Base-by-base conservation (phyloP, 129 eudicot species). In the Dittrichia graveolens region DNA sequence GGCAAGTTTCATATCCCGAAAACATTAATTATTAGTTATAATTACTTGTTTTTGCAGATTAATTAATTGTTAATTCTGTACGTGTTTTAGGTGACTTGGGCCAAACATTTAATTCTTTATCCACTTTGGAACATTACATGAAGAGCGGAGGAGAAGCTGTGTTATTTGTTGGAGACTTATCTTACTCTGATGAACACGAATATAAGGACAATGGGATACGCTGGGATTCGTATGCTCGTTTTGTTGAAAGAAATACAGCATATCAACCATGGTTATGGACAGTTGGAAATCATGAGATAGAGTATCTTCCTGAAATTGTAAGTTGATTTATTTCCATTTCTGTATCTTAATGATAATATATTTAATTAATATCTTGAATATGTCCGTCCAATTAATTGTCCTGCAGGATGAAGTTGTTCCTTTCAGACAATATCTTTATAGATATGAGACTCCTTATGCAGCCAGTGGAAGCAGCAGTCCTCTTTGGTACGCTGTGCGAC, bases 181-280 rank as follows among this genome's bases (percentile, higher is more conserved):
- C 95, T 9, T 91, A 91, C 73, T 85, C 97, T 69, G 92, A 91
- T 83, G 72, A 81, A 62, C 84, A 88, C 74, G 8, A 72, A 9
- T 77, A 81, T 61, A 73, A 85, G 47, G 91, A 88, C 58, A 83
- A 81, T 66, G 87, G 90, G 37, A 70, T 82, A 62, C 90, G 97
- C 13, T 91, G 97, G 97, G 97, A 91, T 74, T 57, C 95, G 43
- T 91, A 87, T 86, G 97, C 84, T 40, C 86, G 90, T 54, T 91
- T 91, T 58, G 70, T 76, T 66, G 97, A 91, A 73, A 59, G 61
- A 54, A 74, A 78, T 73, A 71, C 88, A 5, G 92, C 97, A 37
- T 91, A 85, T 78, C 92, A 84, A 67, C 95, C 92, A 12, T 88
- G 97, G 97, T 77, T 91, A 38, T 88, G 92, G 92, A 45, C 88